These are phyloP conservation scores for Aegilops bicornis DNA, from an alignment of 176 grass and related monocot species.

Conservation along the genomic window DNA sequence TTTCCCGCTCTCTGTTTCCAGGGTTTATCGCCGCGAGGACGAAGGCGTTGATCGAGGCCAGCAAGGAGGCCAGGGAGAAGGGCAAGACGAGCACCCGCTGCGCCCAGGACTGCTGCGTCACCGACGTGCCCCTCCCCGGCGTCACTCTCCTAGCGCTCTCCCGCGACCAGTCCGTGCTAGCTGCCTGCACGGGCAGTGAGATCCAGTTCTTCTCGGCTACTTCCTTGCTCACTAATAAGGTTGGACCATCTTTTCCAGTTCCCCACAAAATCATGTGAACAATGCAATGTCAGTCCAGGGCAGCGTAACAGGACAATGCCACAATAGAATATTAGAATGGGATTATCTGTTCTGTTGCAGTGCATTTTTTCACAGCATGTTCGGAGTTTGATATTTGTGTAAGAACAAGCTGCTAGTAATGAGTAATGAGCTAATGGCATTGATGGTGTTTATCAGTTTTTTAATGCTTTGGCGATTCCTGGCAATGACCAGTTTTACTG, in stretches of 20 bases:
- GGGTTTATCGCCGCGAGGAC: conserved; percentile 83
- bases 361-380: background rate
- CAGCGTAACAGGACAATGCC: background rate
- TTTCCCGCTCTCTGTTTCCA: conserved; percentile 29
- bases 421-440: background rate
- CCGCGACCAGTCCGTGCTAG: conserved; percentile 63
- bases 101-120: conserved; percentile 57
- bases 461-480: too few species aligned
- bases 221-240: conserved; percentile 63
- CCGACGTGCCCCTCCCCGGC: conserved; percentile 56
- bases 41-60: conserved; percentile 62
- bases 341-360: background rate
- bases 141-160: conserved; percentile 71
- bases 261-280: background rate
- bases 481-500: too few species aligned
- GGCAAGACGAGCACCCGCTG: conserved; percentile 66
- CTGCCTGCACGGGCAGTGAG: conserved; percentile 43
- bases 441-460: background rate
- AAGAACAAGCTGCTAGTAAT: background rate
- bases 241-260: background rate
- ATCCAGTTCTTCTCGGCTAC: conserved; percentile 77
- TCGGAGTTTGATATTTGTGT: background rate
- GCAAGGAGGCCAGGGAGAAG: conserved; percentile 64
- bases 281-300: background rate
- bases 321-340: background rate